Conservation (phyloP, 345 rosid genomes). For the Arabidopsis suecica region DNA sequence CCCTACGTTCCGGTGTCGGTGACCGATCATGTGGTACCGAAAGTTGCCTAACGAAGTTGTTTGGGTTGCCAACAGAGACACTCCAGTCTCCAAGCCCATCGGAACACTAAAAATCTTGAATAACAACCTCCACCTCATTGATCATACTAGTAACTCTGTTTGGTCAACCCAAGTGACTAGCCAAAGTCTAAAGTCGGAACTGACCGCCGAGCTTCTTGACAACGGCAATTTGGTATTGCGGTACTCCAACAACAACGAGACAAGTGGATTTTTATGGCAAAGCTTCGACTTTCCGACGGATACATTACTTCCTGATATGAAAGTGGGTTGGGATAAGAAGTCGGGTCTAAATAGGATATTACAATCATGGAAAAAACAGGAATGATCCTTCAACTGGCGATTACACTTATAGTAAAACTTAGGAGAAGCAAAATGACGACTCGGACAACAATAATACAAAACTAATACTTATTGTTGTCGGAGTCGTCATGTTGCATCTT, state of each 20-base stretch:
- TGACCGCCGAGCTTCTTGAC: too few relatives aligned
- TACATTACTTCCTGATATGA: neutral
- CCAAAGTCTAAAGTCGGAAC: too few relatives aligned
- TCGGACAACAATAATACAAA: too few relatives aligned
- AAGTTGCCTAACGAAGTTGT: neutral
- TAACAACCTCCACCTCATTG: neutral
- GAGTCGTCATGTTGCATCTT: neutral
- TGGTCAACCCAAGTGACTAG: too few relatives aligned
- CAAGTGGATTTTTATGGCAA: neutral
- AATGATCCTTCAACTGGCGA: neutral
- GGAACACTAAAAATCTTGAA: neutral
- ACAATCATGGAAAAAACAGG: neutral
- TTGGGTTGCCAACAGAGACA: neutral
- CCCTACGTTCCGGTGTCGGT: neutral
- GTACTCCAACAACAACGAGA: too few relatives aligned
- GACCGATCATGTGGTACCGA: neutral
- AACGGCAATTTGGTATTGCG: too few relatives aligned
- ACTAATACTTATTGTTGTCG: neutral
- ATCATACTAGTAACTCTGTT: too few relatives aligned
- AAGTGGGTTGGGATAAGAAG: neutral
- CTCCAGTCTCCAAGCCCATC: neutral
- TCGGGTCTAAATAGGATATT: neutral
- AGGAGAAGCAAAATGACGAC: too few relatives aligned
- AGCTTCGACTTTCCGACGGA: neutral
- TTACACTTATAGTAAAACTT: neutral